Evolutionary conservation across 805 yeast genomes (phyloP), one percentile per base, ranked within the genome.

Genomic region (Lachancea sp.): DNA sequence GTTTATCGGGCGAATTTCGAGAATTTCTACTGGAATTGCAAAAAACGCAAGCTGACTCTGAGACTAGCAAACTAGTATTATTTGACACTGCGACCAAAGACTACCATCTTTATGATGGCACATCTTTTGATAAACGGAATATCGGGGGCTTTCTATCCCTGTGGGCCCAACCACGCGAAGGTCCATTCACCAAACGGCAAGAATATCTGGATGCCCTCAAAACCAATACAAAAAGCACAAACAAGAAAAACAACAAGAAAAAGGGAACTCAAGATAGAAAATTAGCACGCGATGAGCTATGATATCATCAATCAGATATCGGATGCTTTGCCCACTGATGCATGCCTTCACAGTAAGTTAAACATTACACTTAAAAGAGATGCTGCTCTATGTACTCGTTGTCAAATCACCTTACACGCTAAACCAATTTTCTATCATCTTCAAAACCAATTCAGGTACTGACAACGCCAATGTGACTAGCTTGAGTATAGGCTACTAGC

Each of bases 151-250:
- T 56, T 39, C 44, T 67, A 6, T 20, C 34, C 2, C 42, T 55
- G 42, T 45, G 43, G 44, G 46, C 42, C n/a, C 6, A 35, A 38
- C n/a, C 67, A 71, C 50, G 33, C 36, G 67, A 60, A 47, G 67
- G 71, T 11, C 62, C 69, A 17, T 46, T 55, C 20, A 60, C 65
- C 40, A 50, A 52, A 17, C 58, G 63, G 27, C 46, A 52, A 11
- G 45, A 48, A 7, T 54, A 47, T 30, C 40, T 65, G 16, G 48
- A 53, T 10, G 19, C 30, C 13, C 11, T 62, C 10, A 59, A 54
- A 42, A 38, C 30, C 8, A 25, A 15, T 34, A 42, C 35, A 11
- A 41, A 36, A 16, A 44, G n/a, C 36, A 31, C 19, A 49, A 19
- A 46, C 27, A 35, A 41, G 34, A 41, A 41, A 33, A 30, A 6